phyloP scores from a whole-genome alignment of 495 filamentous ascomycete species.

The Aspergillus carlsbadensis region DNA sequence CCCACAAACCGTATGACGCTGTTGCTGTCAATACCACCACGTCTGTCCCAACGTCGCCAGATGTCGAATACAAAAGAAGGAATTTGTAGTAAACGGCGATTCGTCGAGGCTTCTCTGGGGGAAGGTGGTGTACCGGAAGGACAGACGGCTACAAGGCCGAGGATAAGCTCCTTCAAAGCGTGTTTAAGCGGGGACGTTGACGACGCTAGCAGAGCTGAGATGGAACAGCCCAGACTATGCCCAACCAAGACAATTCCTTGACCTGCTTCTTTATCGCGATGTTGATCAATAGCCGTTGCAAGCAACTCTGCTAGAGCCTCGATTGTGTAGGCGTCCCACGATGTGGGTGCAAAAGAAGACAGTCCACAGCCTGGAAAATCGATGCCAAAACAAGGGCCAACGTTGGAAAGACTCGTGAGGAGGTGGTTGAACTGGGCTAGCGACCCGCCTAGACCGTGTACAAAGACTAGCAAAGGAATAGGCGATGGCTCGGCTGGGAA shows the following conservation, averaged over 20 bases:
- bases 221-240: conserved; percentile 84
- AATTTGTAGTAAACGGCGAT: conserved; percentile 59
- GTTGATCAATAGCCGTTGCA: conserved; percentile 65
- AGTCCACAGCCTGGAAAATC: conserved; percentile 88
- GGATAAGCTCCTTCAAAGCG: conserved; percentile 58
- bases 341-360: conserved; percentile 65
- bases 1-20: conserved; percentile 84
- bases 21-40: conserved; percentile 72
- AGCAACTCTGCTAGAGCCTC: conserved; percentile 75
- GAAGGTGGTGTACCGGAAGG: conserved; percentile 64
- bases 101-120: conserved; percentile 47
- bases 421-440: conserved; percentile 83
- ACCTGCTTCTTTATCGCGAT: conserved; percentile 60
- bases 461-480: conserved; percentile 83
- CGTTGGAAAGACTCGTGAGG: conserved; percentile 76
- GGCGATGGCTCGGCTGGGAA: conserved; percentile 69
- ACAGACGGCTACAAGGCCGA: conserved; percentile 78
- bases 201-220: conserved; percentile 73
- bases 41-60: conserved; percentile 76
- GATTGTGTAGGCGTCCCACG: conserved; percentile 78
- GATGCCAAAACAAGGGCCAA: conserved; percentile 85
- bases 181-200: conserved; percentile 47
- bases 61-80: conserved; percentile 74
- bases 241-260: conserved; percentile 80
- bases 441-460: conserved; percentile 90